A percentile compares a stretch with the other conserved stretches of the same genome.
phyloP scores from a whole-genome alignment of 331 rosid genomes.

The Acacia pycnantha region DNA sequence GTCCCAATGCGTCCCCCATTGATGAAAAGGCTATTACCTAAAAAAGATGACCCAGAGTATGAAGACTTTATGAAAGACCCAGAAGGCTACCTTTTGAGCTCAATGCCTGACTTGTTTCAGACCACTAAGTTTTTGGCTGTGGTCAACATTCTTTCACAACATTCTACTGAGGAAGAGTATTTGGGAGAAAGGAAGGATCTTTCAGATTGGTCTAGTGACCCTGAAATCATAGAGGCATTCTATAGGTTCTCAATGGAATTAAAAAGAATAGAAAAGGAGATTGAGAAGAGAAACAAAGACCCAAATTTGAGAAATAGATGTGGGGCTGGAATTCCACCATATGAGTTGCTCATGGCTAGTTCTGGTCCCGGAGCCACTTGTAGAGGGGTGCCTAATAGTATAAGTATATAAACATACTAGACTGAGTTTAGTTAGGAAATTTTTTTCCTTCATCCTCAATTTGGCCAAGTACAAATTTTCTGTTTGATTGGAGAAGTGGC shows the following conservation, averaged over 20 bases:
- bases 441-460: too few relatives aligned
- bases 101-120: conserved; percentile 68
- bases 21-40: conserved; percentile 68
- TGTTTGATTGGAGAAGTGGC: too few relatives aligned
- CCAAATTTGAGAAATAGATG: conserved; percentile 40
- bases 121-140: conserved; percentile 71
- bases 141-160: conserved; percentile 67
- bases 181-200: conserved; percentile 72
- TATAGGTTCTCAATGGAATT: conserved; percentile 40
- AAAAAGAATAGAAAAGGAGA: conserved; percentile 37
- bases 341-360: conserved; percentile 44
- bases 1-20: conserved; percentile 82
- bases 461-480: too few relatives aligned
- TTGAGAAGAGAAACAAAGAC: conserved; percentile 41
- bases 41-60: conserved; percentile 52
- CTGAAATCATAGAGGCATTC: conserved; percentile 49
- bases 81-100: conserved; percentile 52
- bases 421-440: too few relatives aligned
- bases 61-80: conserved; percentile 59
- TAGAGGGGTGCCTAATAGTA: conserved; percentile 26
- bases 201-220: conserved; percentile 63
- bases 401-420: background rate
- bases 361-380: conserved; percentile 48
- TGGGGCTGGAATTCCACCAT: conserved; percentile 51
- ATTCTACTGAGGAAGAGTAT: conserved; percentile 76